Evolutionary conservation across 352 stramenopile genomes (phyloP).

Genomic region (Phytophthora hybrid): DNA sequence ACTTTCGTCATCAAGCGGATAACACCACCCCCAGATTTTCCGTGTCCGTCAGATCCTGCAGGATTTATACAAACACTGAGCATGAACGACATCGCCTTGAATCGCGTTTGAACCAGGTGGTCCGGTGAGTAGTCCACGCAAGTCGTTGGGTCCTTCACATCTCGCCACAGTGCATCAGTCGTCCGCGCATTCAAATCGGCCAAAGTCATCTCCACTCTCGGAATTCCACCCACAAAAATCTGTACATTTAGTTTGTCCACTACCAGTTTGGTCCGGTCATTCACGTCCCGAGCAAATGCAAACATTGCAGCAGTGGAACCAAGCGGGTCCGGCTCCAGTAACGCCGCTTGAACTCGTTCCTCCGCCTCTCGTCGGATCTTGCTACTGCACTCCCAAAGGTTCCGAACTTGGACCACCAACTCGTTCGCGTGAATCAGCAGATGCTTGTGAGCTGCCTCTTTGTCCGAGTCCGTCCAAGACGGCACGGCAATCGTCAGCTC

Average conservation of each 20-base stretch:
- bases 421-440: slow-evolving; percentile 57
- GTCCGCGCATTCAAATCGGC: slow-evolving; percentile 58
- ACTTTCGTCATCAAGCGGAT: slow-evolving; percentile 54
- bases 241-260: slow-evolving; percentile 66
- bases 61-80: slow-evolving; percentile 49
- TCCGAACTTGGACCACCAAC: slow-evolving; percentile 61
- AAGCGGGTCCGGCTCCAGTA: slow-evolving; percentile 64
- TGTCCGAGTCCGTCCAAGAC: slow-evolving; percentile 61
- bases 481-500: slow-evolving; percentile 67
- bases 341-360: slow-evolving; percentile 42
- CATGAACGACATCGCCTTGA: slow-evolving; percentile 68
- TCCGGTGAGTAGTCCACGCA: slow-evolving; percentile 72
- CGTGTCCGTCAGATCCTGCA: neutral
- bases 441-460: slow-evolving; percentile 58
- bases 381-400: slow-evolving; percentile 57
- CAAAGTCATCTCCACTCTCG: slow-evolving; percentile 53
- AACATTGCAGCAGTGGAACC: slow-evolving; percentile 72
- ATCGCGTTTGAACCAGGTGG: slow-evolving; percentile 66
- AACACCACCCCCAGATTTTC: neutral
- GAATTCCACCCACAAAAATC: slow-evolving; percentile 49
- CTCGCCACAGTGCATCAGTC: slow-evolving; percentile 72
- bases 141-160: slow-evolving; percentile 63
- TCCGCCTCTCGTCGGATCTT: slow-evolving; percentile 44
- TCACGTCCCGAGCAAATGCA: slow-evolving; percentile 61
- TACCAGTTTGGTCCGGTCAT: slow-evolving; percentile 55